These are phyloP conservation scores for Pleurotus eryngii DNA, from an alignment of 768 basidiomycete species.

Conservation along the genomic window DNA sequence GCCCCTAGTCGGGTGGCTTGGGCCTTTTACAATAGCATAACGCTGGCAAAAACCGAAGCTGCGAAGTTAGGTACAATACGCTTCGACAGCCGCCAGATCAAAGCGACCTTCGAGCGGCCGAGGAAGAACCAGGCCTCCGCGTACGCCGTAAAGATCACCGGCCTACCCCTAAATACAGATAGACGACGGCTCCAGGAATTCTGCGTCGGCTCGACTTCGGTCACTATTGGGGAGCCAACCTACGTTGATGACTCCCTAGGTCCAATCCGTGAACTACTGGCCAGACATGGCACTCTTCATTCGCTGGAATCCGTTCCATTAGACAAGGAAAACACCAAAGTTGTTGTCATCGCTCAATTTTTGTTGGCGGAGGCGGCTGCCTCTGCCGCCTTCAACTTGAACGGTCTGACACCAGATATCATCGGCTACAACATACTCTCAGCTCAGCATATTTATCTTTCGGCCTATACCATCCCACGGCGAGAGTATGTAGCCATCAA, in stretches of 20 bases:
- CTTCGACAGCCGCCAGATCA: slow-evolving; percentile 37
- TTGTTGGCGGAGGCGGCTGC: slow-evolving; percentile 28
- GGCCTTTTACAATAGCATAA: slow-evolving; percentile 41
- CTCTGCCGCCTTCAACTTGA: slow-evolving; percentile 24
- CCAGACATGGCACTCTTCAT: slow-evolving; percentile 32
- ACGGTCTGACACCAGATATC: slow-evolving; percentile 28
- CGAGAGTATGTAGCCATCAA: slow-evolving; percentile 31
- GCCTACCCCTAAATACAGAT: slow-evolving; percentile 33
- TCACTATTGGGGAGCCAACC: slow-evolving; percentile 29
- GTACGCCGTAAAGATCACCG: slow-evolving; percentile 42
- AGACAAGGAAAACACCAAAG: slow-evolving; percentile 26
- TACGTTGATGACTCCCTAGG: slow-evolving; percentile 29
- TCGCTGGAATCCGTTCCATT: slow-evolving; percentile 35
- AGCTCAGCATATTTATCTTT: slow-evolving; percentile 36
- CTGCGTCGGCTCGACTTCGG: slow-evolving; percentile 22
- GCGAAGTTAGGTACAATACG: slow-evolving; percentile 33
- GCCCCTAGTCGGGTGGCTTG: slow-evolving; percentile 41
- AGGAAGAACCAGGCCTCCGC: slow-evolving; percentile 27
- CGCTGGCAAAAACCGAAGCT: slow-evolving; percentile 39
- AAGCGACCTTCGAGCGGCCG: slow-evolving; percentile 34
- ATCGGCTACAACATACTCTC: slow-evolving; percentile 34
- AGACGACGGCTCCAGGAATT: slow-evolving; percentile 30
- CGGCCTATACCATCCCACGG: slow-evolving; percentile 33
- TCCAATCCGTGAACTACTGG: slow-evolving; percentile 31
- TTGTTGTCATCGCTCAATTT: slow-evolving; percentile 43